Percentiles rank a stretch among this genome's conserved stretches.
Evolutionary conservation across 2,329 filamentous ascomycete species (phyloP).

Genomic region (Fusarium begoniae): DNA sequence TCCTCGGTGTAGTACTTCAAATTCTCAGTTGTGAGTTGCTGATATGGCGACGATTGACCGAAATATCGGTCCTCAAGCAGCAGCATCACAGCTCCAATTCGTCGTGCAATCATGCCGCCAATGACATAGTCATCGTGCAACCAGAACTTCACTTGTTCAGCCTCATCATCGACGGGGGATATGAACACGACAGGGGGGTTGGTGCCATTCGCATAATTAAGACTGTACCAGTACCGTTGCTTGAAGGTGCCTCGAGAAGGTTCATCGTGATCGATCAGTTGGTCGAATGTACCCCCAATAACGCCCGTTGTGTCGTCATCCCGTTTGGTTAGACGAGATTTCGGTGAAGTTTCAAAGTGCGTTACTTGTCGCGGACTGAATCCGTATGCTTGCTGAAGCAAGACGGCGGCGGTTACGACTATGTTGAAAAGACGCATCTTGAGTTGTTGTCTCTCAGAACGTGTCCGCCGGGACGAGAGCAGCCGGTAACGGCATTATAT

Average conservation of each 20-base stretch:
- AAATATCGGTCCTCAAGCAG: constrained; percentile 4
- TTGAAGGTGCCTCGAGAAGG: neutral
- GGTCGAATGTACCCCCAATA: neutral
- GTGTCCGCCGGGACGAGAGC: neutral
- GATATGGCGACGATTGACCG: neutral
- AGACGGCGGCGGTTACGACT: neutral
- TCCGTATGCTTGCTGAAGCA: neutral
- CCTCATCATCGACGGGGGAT: neutral
- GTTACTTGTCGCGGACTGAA: neutral
- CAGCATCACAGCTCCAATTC: neutral
- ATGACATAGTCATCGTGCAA: constrained; percentile 3
- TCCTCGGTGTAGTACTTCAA: constrained; percentile 1
- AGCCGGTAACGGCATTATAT: neutral
- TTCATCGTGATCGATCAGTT: neutral
- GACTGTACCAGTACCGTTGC: constrained; percentile 8
- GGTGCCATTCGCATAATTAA: neutral
- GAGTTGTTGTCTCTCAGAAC: neutral
- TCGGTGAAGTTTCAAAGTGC: neutral
- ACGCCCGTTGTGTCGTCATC: neutral
- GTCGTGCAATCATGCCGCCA: constrained; percentile 1
- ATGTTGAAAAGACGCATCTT: neutral
- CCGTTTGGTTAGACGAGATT: neutral
- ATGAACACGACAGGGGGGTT: neutral
- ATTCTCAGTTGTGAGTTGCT: neutral
- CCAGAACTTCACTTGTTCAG: constrained; percentile 4